phyloP scores from a whole-genome alignment of 2,329 filamentous ascomycete species.

The Pestalotiopsis sp. region DNA sequence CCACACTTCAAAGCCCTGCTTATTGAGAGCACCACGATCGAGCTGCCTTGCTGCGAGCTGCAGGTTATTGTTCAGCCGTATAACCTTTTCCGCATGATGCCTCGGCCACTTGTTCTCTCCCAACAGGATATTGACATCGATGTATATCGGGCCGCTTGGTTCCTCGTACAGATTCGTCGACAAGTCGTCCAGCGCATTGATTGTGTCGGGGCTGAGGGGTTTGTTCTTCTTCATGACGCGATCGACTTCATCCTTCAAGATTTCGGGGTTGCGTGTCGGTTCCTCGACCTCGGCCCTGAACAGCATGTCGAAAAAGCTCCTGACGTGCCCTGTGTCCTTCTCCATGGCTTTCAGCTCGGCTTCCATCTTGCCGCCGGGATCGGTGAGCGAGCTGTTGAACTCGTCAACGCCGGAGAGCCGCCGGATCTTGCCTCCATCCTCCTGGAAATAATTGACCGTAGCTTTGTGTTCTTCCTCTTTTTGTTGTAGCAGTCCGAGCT shows the following conservation, averaged over 20 bases:
- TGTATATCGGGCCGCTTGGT: not conserved
- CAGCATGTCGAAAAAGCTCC: conserved; percentile 24
- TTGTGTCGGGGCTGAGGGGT: not conserved
- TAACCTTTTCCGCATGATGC: not conserved
- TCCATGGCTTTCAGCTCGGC: conserved; percentile 40
- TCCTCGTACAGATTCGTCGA: not conserved
- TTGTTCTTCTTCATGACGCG: not conserved
- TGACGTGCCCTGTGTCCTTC: conserved; percentile 31
- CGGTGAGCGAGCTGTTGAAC: conserved; percentile 40
- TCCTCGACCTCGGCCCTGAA: conserved; percentile 29
- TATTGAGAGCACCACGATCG: conserved; percentile 1
- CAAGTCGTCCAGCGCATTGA: not conserved
- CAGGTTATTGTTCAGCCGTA: conserved; percentile 27
- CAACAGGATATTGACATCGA: not conserved
- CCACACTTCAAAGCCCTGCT: conserved; percentile 36
- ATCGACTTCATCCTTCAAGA: not conserved
- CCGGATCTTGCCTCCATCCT: conserved; percentile 39
- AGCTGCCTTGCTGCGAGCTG: conserved; percentile 20
- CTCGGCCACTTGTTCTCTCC: not conserved
- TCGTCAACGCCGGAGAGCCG: conserved; percentile 41
- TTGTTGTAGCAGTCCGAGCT: conserved; percentile 28
- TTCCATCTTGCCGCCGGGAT: conserved; percentile 36
- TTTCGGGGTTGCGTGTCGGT: conserved; percentile 14
- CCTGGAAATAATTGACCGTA: conserved; percentile 50
- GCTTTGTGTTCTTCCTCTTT: conserved; percentile 18